phyloP scores from a whole-genome alignment of 768 basidiomycete genomes.

The Russula lepida region DNA sequence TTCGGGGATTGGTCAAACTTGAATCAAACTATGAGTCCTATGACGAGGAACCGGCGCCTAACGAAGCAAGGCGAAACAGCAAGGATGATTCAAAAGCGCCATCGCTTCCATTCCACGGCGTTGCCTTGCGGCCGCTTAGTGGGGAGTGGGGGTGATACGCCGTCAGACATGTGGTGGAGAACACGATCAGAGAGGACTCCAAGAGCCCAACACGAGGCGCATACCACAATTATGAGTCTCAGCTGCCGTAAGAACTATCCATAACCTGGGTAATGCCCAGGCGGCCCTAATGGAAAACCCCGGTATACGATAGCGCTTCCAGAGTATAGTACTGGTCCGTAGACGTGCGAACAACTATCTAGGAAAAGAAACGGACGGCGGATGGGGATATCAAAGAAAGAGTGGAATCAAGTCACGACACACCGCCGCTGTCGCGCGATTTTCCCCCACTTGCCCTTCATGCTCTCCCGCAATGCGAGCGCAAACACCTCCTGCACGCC shows the following conservation, averaged over 20 bases:
- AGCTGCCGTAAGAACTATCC: constrained; percentile 9
- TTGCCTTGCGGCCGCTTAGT: constrained; percentile 14
- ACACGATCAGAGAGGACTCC: not conserved
- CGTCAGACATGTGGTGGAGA: constrained; percentile 5
- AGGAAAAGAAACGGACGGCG: not conserved
- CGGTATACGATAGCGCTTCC: not conserved
- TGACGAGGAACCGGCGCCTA: not conserved
- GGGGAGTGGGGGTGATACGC: not conserved
- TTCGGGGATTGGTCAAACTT: not conserved
- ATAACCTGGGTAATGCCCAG: not conserved
- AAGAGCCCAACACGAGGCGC: not conserved
- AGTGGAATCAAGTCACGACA: constrained; percentile 41
- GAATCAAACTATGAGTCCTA: not conserved
- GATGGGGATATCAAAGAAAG: not conserved
- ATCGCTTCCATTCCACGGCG: constrained; percentile 9
- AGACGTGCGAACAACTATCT: constrained; percentile 9
- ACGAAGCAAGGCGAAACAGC: constrained; percentile 2
- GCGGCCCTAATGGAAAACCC: not conserved
- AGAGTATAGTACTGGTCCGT: constrained; percentile 8
- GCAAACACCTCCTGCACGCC: constrained; percentile 92
- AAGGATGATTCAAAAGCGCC: not conserved
- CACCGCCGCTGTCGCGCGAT: constrained; percentile 63
- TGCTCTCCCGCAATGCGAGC: constrained; percentile 80
- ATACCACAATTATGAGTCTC: not conserved
- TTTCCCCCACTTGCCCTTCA: constrained; percentile 73